Conservation (phyloP, 352 stramenopile genomes). For the Phytophthora litchii region DNA sequence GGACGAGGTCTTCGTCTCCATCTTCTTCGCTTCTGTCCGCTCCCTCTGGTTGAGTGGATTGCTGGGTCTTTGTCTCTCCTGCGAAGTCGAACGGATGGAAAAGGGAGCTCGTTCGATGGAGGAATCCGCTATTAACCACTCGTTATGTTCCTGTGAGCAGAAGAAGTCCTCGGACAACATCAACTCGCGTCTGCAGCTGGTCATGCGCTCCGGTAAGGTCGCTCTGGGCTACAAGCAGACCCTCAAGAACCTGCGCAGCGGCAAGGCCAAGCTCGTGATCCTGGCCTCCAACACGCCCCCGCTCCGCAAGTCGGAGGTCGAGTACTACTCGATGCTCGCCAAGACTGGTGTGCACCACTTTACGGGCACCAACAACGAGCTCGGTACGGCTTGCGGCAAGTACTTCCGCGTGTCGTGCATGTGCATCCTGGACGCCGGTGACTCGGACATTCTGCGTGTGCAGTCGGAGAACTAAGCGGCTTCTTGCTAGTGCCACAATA, state of each 20-base stretch:
- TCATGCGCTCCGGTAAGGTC: conserved; percentile 99
- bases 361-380: conserved; percentile 97
- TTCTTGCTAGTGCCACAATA: conserved; percentile 12
- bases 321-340: conserved; percentile 99
- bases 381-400: conserved; percentile 99
- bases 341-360: conserved; percentile 99
- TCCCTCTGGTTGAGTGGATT: conserved; percentile 14
- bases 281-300: conserved; percentile 98
- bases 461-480: conserved; percentile 50
- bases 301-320: conserved; percentile 98
- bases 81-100: conserved; percentile 43
- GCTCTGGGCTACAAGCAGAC: conserved; percentile 99
- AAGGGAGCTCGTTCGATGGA: conserved; percentile 39
- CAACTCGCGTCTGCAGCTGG: conserved; percentile 99
- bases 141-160: conserved; percentile 46
- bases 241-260: conserved; percentile 96
- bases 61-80: conserved; percentile 23
- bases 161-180: conserved; percentile 99
- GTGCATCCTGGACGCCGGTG: conserved; percentile 96
- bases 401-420: conserved; percentile 99
- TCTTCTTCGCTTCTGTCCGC: too few relatives aligned
- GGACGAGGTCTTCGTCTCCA: conserved; percentile 53
- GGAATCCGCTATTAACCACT: conserved; percentile 32
- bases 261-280: conserved; percentile 98
- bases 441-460: conserved; percentile 98